phyloP scores from a whole-genome alignment of 2,329 filamentous ascomycete species.

The Microcyclosporella mali region DNA sequence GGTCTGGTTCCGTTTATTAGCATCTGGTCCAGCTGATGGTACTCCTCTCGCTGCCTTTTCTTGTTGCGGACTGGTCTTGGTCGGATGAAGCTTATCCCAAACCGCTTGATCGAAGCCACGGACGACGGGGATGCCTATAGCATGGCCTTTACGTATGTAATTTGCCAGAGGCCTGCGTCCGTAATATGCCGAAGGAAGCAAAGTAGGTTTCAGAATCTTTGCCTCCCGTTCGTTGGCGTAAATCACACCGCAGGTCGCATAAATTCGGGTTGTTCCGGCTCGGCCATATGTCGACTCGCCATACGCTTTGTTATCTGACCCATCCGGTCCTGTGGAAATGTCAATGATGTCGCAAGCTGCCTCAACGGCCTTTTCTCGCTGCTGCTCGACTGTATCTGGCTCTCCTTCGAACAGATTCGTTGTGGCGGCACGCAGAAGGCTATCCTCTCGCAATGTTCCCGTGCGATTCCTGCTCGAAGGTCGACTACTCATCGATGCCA shows the following conservation, averaged over 20 bases:
- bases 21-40: conserved; percentile 39
- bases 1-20: conserved; percentile 33
- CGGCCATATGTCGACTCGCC: conserved; percentile 38
- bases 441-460: conserved; percentile 13
- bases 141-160: conserved; percentile 70
- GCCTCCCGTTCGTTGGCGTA: conserved; percentile 74
- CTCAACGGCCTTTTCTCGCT: conserved; percentile 39
- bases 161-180: conserved; percentile 73
- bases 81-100: conserved; percentile 70
- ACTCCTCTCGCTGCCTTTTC: conserved; percentile 41
- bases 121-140: conserved; percentile 79
- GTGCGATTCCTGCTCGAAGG: neutral
- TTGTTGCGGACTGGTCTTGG: conserved; percentile 35
- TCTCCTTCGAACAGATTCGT: conserved; percentile 29
- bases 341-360: conserved; percentile 44
- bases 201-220: conserved; percentile 77
- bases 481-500: conserved; percentile 16
- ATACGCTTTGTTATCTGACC: conserved; percentile 44
- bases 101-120: conserved; percentile 74
- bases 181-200: conserved; percentile 80
- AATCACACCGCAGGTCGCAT: conserved; percentile 73
- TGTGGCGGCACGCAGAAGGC: conserved; percentile 21
- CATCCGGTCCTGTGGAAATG: conserved; percentile 40
- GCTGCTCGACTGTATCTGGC: conserved; percentile 39
- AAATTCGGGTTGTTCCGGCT: conserved; percentile 49